These are phyloP conservation scores for Eucalyptus camaldulensis DNA, from an alignment of 345 rosid species.

Conservation along the genomic window DNA sequence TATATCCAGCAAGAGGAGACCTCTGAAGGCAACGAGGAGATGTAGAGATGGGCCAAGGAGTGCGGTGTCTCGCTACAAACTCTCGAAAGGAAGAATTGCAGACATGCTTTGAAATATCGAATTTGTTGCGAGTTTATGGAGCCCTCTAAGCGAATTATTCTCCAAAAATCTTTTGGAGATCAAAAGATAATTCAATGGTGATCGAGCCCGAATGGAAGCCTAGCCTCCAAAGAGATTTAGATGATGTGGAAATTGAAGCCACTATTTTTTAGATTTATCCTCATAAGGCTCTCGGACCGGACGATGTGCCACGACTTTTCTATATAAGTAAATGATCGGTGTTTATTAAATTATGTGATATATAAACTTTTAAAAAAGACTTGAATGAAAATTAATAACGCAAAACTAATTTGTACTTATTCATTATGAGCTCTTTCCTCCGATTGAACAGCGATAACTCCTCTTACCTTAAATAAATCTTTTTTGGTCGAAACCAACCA, in stretches of 20 bases:
- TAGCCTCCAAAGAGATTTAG: not conserved
- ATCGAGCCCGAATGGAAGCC: not conserved
- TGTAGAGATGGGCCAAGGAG: not conserved
- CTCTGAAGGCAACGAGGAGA: not conserved
- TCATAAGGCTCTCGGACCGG: accelerated
- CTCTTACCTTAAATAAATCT: not conserved
- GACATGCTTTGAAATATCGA: not conserved
- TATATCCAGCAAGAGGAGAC: not conserved
- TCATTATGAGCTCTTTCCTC: not conserved
- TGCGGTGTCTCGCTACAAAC: not conserved
- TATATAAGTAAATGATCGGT: no score
- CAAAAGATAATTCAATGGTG: not conserved
- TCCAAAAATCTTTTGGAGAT: not conserved
- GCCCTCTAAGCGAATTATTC: not conserved
- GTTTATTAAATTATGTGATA: no score
- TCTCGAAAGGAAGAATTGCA: not conserved
- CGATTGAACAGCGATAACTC: accelerated
- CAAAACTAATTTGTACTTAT: not conserved
- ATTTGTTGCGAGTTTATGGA: not conserved
- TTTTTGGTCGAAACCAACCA: no score
- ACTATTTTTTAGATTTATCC: no score
- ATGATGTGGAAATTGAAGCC: not conserved
- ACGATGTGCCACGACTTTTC: no score
- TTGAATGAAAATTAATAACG: no score
- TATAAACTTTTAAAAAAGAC: not conserved